A percentile compares a stretch with the other conserved stretches of the same genome.
Evolutionary conservation across 163 green algal genomes (phyloP).

Genomic region (Scenedesmus sp.): DNA sequence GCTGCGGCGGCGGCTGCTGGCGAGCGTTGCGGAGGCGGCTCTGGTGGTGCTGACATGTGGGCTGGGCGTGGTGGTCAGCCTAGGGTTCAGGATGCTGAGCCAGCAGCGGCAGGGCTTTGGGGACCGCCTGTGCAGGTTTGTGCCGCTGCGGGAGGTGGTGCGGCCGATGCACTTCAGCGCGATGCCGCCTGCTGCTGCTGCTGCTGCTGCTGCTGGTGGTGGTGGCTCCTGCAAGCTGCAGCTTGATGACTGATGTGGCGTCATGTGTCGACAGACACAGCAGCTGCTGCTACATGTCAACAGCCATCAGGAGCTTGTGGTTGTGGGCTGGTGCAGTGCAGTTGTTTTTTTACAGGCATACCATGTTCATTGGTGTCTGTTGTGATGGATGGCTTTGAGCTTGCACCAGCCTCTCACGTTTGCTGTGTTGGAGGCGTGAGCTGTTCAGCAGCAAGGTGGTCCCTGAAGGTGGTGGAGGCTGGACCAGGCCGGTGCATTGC

Average conservation of each 20-base stretch:
- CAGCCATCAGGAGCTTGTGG: not conserved
- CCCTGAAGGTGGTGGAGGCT: not conserved
- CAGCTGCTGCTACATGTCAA: not conserved
- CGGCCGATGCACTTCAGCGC: slow-evolving; percentile 33
- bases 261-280: not conserved
- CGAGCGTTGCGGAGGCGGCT: not conserved
- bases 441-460: not conserved
- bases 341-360: not conserved
- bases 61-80: not conserved
- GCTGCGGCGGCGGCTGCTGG: not conserved
- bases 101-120: slow-evolving; percentile 42
- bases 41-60: not conserved
- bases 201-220: not conserved
- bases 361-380: not conserved
- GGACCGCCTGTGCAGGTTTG: slow-evolving; percentile 24
- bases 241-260: not conserved
- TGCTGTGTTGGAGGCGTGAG: not conserved
- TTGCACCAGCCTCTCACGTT: not conserved
- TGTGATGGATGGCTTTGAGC: not conserved
- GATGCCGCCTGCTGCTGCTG: not conserved
- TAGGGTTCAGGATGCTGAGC: slow-evolving; percentile 26
- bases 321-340: not conserved
- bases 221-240: not conserved
- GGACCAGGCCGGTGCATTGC: not conserved
- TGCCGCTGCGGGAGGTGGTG: slow-evolving; percentile 33